Evolutionary conservation across 2,329 filamentous ascomycete genomes (phyloP).

Genomic region (Fusarium burgessii): DNA sequence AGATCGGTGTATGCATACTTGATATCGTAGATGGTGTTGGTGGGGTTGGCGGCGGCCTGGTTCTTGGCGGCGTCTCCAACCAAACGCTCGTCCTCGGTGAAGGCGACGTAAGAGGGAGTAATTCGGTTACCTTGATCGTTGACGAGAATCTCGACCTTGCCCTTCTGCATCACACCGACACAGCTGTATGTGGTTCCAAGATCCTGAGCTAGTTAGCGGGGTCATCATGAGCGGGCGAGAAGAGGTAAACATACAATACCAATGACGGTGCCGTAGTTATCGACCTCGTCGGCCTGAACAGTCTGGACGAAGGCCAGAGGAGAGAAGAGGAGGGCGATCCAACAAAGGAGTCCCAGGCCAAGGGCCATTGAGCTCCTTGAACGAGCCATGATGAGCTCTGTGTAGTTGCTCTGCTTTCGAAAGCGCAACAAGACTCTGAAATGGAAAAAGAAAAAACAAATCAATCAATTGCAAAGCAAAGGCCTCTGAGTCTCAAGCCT

Average conservation of each 20-base stretch:
- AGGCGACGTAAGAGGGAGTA: slow-evolving; percentile 94
- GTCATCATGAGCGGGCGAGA: not conserved
- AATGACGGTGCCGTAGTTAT: slow-evolving; percentile 89
- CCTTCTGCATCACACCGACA: slow-evolving; percentile 95
- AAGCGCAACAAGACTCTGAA: slow-evolving; percentile 40
- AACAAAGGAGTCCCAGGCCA: slow-evolving; percentile 90
- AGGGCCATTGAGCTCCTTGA: slow-evolving; percentile 78
- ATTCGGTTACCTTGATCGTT: slow-evolving; percentile 98
- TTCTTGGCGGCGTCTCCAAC: slow-evolving; percentile 99
- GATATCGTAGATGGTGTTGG: slow-evolving; percentile 81
- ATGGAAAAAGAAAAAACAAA: slow-evolving; percentile 41
- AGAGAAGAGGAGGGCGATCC: slow-evolving; percentile 89
- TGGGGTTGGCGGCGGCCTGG: slow-evolving; percentile 85
- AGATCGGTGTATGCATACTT: slow-evolving; percentile 73
- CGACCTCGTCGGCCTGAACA: slow-evolving; percentile 78
- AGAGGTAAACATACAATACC: slow-evolving; percentile 77
- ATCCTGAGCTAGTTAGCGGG: slow-evolving; percentile 62
- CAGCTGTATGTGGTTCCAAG: slow-evolving; percentile 90
- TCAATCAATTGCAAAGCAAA: slow-evolving; percentile 42
- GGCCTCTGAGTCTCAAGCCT: slow-evolving; percentile 47
- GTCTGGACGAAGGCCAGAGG: slow-evolving; percentile 87
- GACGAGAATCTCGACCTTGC: slow-evolving; percentile 94
- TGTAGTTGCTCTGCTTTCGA: slow-evolving; percentile 36
- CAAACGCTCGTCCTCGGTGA: slow-evolving; percentile 95
- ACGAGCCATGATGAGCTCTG: slow-evolving; percentile 60